Base-by-base conservation (phyloP, 495 filamentous ascomycete species). In the Neurospora sp. region DNA sequence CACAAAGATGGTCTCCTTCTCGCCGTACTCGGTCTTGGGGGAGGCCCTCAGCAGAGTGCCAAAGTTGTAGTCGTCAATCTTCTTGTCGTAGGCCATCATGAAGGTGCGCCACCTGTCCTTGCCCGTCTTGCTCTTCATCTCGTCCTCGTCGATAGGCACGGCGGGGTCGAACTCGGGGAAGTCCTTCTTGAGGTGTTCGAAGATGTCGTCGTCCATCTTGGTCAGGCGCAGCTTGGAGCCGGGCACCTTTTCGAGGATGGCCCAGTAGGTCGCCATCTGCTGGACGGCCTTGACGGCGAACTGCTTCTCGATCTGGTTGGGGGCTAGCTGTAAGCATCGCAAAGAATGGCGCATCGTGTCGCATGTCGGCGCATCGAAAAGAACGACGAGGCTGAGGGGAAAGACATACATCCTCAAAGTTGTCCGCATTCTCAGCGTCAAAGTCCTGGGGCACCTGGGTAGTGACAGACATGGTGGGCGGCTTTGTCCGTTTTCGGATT, bases 271-370 rank as follows among this genome's bases (percentile, higher is more conserved):
- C 80, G 91, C 88, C 84, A 98, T 91, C 81, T 98, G 96, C 82
- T 97, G 92, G 14, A 99, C 96, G 68, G 89, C 93, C 87, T 98
- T 98, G 76, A 99, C 96, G 41, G 96, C 96, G 78, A 99, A 99
- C 83, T 98, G 96, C 87, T 97, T 98, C 88, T 99, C 96, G 80
- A 99, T 97, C 93, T 99, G 46, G 16, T 38, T 27, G 31, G 20
- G 3, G 1, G 70, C n/a, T 46, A 69, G 31, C 7, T n/a, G 69
- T 73, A 11, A 73, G 70, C 53, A 6, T 46, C n/a, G n/a, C n/a
- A n/a, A n/a, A n/a, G n/a, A n/a, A 3, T 6, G 31, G 35, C 18
- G 35, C 46, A 27, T 53, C 11, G 46, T 53, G 53, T 61, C 22
- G 53, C 22, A 61, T 61, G 48, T 59, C 22, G 72, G 35, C 14